Evolutionary conservation across 352 stramenopile species (phyloP), one percentile per base, ranked within the genome.

Genomic region (Halophytophthora batemanensis): DNA sequence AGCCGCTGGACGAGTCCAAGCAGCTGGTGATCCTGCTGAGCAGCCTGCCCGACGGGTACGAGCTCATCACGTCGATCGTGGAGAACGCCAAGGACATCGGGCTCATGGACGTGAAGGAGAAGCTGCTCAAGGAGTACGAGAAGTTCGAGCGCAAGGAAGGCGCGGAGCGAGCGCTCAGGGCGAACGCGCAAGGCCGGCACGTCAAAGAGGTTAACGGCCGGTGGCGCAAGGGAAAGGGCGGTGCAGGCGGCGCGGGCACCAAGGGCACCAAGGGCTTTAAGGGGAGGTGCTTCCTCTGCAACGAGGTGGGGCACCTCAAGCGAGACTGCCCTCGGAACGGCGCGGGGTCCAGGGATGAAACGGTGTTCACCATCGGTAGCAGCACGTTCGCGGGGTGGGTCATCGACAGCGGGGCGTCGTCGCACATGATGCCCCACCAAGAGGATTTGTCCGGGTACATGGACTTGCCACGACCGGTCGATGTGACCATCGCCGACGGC

Each of bases 81-180:
- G 56, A 58, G 46, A 64, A 64, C 42, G 39, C 28, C 4, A 31
- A 33, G n/a, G 45, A 25, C 15, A 14, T 39, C n/a, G 13, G 14
- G 6, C 12, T 64, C 3, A 48, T 64, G 1, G 50, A 59, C 1
- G 42, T 55, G 8, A 64, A 64, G 40, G 56, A 64, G 31, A 64
- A 60, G 48, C 42, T 58, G 7, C 41, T 58, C 0, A 64, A 59
- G 43, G 56, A 52, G 29, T 42, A 56, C 17, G 56, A 64, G 39
- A 52, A 53, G 19, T n/a, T 36, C 34, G 18, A 52, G 2, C 50
- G 29, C 1, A 41, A 51, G 11, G 31, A 51, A 25, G 37, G 41
- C n/a, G n/a, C n/a, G n/a, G n/a, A n/a, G n/a, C n/a, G n/a, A n/a
- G n/a, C n/a, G n/a, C n/a, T n/a, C n/a, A n/a, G n/a, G n/a, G n/a